phyloP scores from a whole-genome alignment of 495 filamentous ascomycete genomes.

The Hyaloscypha finlandica region DNA sequence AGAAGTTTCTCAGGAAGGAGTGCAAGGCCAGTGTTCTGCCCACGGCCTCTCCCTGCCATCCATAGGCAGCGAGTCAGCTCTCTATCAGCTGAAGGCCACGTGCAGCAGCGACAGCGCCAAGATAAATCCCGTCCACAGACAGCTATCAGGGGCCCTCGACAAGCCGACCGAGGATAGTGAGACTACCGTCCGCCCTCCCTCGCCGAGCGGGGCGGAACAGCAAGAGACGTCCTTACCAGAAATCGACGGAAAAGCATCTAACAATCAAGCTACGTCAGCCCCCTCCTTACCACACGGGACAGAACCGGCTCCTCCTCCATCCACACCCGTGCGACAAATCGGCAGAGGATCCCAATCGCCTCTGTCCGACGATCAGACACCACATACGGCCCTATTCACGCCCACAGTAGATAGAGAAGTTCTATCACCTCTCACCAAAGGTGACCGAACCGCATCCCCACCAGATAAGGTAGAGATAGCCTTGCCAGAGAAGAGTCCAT shows the following conservation, averaged over 20 bases:
- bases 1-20: too few species aligned
- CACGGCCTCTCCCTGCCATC: too few species aligned
- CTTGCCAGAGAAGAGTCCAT: background rate
- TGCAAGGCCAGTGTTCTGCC: too few species aligned
- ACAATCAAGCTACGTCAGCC: background rate
- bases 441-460: background rate
- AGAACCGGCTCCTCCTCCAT: background rate
- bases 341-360: slow-evolving; percentile 1
- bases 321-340: background rate
- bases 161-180: too few species aligned
- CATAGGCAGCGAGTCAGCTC: too few species aligned
- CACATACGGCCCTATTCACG: slow-evolving; percentile 2
- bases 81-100: too few species aligned
- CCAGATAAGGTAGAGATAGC: slow-evolving; percentile 9
- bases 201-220: too few species aligned
- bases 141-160: too few species aligned
- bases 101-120: too few species aligned
- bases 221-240: background rate
- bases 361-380: slow-evolving; percentile 3
- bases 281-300: slow-evolving; percentile 4
- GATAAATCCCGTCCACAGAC: too few species aligned
- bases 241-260: background rate
- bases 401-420: slow-evolving; percentile 6
- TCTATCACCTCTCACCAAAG: slow-evolving; percentile 9
- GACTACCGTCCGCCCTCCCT: too few species aligned